phyloP scores from a whole-genome alignment of 306 rosid species.

The Trichosanthes cucumerina region DNA sequence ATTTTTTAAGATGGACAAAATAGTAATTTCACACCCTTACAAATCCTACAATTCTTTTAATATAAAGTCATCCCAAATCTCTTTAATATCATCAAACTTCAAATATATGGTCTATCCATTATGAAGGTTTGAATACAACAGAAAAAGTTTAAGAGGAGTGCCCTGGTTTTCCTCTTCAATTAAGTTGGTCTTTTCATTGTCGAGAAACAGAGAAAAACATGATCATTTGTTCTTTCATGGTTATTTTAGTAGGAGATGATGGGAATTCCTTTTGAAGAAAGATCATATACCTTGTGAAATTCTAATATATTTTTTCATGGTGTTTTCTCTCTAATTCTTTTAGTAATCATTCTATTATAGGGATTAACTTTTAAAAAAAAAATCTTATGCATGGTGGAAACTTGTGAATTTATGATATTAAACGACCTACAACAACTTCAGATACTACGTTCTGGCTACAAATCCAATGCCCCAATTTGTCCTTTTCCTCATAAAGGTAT shows the following conservation, averaged over 20 bases:
- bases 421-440: neutral
- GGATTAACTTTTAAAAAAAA: neutral
- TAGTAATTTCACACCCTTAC: too few relatives aligned
- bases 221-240: neutral
- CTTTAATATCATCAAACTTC: too few relatives aligned
- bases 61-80: too few relatives aligned
- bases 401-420: neutral
- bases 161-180: neutral
- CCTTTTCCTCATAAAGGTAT: neutral
- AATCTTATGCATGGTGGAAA: neutral
- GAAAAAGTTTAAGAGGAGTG: neutral
- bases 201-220: neutral
- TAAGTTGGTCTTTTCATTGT: neutral
- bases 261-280: neutral
- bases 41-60: too few relatives aligned
- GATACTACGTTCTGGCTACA: neutral
- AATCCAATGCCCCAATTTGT: neutral
- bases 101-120: neutral
- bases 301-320: neutral
- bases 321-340: neutral
- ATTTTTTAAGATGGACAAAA: too few relatives aligned
- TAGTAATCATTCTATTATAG: neutral
- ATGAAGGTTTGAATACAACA: neutral
- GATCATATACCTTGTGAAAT: neutral
- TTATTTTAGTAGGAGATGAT: neutral